These are phyloP conservation scores for Vitis cinerea DNA, from an alignment of 164 flowering plant genomes.

Conservation along the genomic window DNA sequence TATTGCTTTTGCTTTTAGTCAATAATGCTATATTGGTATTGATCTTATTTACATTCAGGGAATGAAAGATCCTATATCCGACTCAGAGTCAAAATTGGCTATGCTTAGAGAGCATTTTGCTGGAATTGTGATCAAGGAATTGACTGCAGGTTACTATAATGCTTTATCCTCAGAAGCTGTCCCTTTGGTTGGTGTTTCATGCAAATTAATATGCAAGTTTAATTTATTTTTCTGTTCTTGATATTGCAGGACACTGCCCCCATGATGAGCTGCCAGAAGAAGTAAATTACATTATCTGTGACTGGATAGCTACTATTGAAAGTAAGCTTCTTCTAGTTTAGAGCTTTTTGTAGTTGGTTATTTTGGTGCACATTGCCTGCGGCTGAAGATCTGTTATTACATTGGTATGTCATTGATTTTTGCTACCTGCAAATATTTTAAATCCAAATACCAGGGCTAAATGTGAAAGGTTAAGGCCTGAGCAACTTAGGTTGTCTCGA, in stretches of 20 bases:
- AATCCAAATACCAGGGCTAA: no score
- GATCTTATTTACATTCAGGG: slow-evolving; percentile 41
- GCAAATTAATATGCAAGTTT: not conserved
- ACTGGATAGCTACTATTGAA: slow-evolving; percentile 53
- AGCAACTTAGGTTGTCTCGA: no score
- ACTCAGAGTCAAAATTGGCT: slow-evolving; percentile 51
- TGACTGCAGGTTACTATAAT: slow-evolving; percentile 58
- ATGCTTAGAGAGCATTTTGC: slow-evolving; percentile 60
- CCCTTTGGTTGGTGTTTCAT: not conserved
- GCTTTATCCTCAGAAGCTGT: no score
- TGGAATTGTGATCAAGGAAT: slow-evolving; percentile 46
- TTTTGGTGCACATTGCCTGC: not conserved
- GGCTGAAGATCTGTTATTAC: no score
- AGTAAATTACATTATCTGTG: slow-evolving; percentile 60
- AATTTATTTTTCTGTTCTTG: not conserved
- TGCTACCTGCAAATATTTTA: no score
- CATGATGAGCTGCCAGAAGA: slow-evolving; percentile 82
- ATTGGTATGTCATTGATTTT: no score
- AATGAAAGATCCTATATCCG: slow-evolving; percentile 77
- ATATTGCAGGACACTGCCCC: slow-evolving; percentile 77
- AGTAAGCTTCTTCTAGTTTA: slow-evolving; percentile 9
- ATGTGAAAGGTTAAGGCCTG: no score
- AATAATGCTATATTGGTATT: not conserved
- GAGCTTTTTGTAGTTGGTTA: not conserved
- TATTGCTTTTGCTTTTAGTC: not conserved